Conservation (phyloP, 345 rosid genomes). For the Eucalyptus guilfoylei region DNA sequence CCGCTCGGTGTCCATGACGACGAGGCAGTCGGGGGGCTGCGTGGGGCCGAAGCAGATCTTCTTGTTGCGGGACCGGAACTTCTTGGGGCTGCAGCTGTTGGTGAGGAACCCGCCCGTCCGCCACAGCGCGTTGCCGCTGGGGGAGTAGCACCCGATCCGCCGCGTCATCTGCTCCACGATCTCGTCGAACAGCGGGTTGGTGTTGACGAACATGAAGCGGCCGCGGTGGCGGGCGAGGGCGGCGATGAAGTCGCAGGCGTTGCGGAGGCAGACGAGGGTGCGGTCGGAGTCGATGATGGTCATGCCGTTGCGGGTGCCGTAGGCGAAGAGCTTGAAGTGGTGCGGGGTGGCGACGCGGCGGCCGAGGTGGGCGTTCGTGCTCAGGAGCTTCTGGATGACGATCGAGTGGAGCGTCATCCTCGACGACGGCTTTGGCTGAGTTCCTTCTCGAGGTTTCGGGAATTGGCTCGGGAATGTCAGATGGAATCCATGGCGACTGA, state of each 20-base stretch:
- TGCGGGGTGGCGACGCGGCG: slow-evolving; percentile 60
- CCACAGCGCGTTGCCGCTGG: slow-evolving; percentile 52
- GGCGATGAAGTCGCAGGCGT: slow-evolving; percentile 69
- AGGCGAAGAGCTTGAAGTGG: slow-evolving; percentile 76
- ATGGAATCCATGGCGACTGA: background rate
- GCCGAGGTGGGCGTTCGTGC: slow-evolving; percentile 76
- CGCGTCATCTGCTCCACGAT: slow-evolving; percentile 72
- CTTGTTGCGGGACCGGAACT: slow-evolving; percentile 79
- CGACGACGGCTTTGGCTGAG: background rate
- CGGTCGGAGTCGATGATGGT: slow-evolving; percentile 77
- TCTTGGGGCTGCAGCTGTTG: slow-evolving; percentile 86
- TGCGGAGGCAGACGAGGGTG: slow-evolving; percentile 85
- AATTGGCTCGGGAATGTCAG: background rate
- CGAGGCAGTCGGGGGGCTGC: slow-evolving; percentile 81
- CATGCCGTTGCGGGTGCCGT: slow-evolving; percentile 58
- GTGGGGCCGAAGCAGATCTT: slow-evolving; percentile 79
- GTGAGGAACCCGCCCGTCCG: slow-evolving; percentile 79
- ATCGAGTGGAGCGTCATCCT: slow-evolving; percentile 78
- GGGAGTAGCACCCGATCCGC: slow-evolving; percentile 55
- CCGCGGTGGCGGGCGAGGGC: slow-evolving; percentile 47
- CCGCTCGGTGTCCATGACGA: slow-evolving; percentile 79
- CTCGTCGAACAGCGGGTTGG: slow-evolving; percentile 84
- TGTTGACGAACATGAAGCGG: slow-evolving; percentile 74
- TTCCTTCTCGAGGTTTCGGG: background rate
- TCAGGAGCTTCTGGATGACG: slow-evolving; percentile 80